Evolutionary conservation across 768 basidiomycete genomes (phyloP).

Genomic region (Calocybe indica): DNA sequence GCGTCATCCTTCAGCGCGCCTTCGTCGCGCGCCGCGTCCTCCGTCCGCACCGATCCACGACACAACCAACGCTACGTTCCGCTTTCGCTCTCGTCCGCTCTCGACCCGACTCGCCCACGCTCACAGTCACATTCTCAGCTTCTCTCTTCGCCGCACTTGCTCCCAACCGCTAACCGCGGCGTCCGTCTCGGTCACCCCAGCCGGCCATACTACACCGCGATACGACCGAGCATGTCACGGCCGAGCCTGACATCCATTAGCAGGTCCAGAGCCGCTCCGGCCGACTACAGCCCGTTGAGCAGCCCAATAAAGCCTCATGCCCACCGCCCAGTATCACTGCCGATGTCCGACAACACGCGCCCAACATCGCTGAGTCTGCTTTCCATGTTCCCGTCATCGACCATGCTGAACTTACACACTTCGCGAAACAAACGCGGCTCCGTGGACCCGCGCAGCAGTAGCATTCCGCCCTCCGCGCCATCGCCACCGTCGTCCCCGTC

Average conservation of each 20-base stretch:
- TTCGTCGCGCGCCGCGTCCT: neutral
- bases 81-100: slow-evolving; percentile 10
- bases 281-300: no score
- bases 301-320: no score
- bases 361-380: neutral
- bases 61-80: slow-evolving; percentile 2
- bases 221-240: slow-evolving; percentile 25
- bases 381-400: slow-evolving; percentile 4
- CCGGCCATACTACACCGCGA: slow-evolving; percentile 50
- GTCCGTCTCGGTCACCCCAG: slow-evolving; percentile 45
- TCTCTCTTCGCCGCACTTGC: neutral
- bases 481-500: slow-evolving; percentile 20
- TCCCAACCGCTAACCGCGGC: slow-evolving; percentile 7
- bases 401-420: no score
- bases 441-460: neutral
- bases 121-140: slow-evolving; percentile 17
- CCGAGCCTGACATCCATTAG: no score
- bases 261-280: no score
- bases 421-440: neutral
- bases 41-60: neutral
- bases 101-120: slow-evolving; percentile 7
- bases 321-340: neutral
- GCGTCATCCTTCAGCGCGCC: slow-evolving; percentile 1
- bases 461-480: slow-evolving; percentile 4
- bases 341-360: slow-evolving; percentile 2